A percentile compares a stretch with the other conserved stretches of the same genome.
phyloP scores from a whole-genome alignment of 352 stramenopile genomes.

The Phytophthora meadii region DNA sequence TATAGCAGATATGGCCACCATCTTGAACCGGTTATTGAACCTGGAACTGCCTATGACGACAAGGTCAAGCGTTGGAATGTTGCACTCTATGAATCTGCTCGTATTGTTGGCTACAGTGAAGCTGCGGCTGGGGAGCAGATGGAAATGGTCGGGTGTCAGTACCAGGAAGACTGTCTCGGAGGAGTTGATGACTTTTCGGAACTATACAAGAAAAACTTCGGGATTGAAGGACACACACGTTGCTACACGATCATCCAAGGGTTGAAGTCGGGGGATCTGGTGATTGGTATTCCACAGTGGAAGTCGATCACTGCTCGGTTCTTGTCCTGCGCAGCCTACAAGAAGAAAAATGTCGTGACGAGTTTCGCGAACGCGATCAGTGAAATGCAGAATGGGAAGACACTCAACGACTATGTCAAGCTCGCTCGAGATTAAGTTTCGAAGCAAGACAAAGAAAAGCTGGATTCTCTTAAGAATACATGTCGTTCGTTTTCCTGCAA shows the following conservation, averaged over 20 bases:
- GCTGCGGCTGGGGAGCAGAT: slow-evolving; percentile 51
- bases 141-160: slow-evolving; percentile 59
- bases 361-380: slow-evolving; percentile 10
- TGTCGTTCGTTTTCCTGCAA: no score
- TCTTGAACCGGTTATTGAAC: slow-evolving; percentile 25
- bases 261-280: slow-evolving; percentile 36
- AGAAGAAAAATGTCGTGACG: slow-evolving; percentile 4
- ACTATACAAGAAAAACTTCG: slow-evolving; percentile 55
- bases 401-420: not conserved
- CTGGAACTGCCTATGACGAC: slow-evolving; percentile 31
- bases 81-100: slow-evolving; percentile 53
- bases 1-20: not conserved
- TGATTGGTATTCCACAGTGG: slow-evolving; percentile 63
- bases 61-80: slow-evolving; percentile 54
- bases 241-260: slow-evolving; percentile 55
- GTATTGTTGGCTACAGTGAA: slow-evolving; percentile 51
- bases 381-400: slow-evolving; percentile 5
- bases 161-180: slow-evolving; percentile 60
- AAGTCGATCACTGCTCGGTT: slow-evolving; percentile 46
- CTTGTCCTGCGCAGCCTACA: slow-evolving; percentile 34
- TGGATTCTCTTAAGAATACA: no score
- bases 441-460: no score
- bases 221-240: slow-evolving; percentile 51
- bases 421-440: not conserved
- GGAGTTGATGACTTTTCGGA: slow-evolving; percentile 53